Evolutionary conservation across 495 filamentous ascomycete species (phyloP), one percentile per base, ranked within the genome.

Genomic region (Hypoxylon rickii): DNA sequence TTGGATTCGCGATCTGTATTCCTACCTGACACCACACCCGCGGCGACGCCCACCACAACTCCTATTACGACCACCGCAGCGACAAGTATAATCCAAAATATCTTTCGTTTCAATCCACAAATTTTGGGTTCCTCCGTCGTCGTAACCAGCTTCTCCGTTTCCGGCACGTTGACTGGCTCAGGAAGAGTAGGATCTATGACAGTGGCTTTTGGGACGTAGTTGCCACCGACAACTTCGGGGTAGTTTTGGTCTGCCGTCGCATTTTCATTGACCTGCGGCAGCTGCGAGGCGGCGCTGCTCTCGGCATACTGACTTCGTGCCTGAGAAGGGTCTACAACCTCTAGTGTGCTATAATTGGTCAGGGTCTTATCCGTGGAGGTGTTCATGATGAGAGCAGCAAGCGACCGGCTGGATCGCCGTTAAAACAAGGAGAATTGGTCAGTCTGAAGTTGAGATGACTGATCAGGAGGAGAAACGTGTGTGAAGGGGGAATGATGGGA

Each of bases 331-430:
- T 39, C 45, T 33, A 58, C 54, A n/a, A 68, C 58, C 49, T 68
- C 65, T 3, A 68, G 39, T 11, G 62, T 68, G 15, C 65, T 68
- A 42, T 65, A 63, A 3, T 68, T 53, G 4, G 24, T 10, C 24
- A 29, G 24, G 40, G 61, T 44, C 38, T 31, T 48, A 24, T 58
- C 53, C 32, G 46, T 55, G 26, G 64, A 57, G 15, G 56, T 38
- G 48, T n/a, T 61, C 64, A 67, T 67, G 37, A n/a, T 53, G 26
- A 18, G 21, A n/a, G 24, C 52, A 11, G 44, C 39, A 38, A 49
- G 11, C 21, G 19, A 12, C 34, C 37, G 41, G 31, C 48, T 47
- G 34, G 29, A 39, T 38, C 34, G 36, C 36, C 20, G 19, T 36
- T 18, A 46, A 41, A 42, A 46, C n/a, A n/a, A 22, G 11, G 20